Evolutionary conservation across 179 eudicot species (phyloP).

Genomic region (Silene noctiflora): DNA sequence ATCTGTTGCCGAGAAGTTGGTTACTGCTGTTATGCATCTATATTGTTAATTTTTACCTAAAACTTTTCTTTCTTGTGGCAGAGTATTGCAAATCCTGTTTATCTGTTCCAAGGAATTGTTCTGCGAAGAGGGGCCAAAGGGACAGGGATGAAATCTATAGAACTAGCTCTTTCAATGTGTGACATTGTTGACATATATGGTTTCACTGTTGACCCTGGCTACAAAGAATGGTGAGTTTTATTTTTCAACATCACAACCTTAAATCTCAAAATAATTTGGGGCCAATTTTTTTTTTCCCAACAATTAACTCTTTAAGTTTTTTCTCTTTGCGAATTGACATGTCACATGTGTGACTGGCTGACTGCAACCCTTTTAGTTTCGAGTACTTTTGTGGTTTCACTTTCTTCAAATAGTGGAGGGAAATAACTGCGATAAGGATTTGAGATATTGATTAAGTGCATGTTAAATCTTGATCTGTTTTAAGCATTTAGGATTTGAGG

Average conservation of each 20-base stretch:
- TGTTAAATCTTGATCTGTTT: neutral
- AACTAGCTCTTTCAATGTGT: conserved; percentile 98
- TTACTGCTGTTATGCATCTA: neutral
- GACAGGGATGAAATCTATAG: conserved; percentile 96
- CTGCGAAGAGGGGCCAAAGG: conserved; percentile 98
- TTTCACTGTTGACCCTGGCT: conserved; percentile 97
- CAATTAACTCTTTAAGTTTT: neutral
- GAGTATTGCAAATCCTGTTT: conserved; percentile 86
- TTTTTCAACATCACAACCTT: too few relatives aligned
- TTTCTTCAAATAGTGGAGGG: neutral
- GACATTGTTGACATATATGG: conserved; percentile 93
- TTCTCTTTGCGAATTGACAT: neutral
- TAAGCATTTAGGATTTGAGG: neutral
- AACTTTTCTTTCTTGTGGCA: conserved; percentile 32
- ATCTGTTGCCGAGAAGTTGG: neutral
- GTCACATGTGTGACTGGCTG: neutral
- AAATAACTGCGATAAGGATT: neutral
- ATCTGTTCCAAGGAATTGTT: conserved; percentile 96
- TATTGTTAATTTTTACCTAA: neutral
- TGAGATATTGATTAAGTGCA: neutral
- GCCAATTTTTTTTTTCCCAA: too few relatives aligned
- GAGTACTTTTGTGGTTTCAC: neutral
- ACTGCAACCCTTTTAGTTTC: neutral
- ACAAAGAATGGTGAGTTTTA: conserved; percentile 75
- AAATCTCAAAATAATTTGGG: too few relatives aligned